These are phyloP conservation scores for Vigna angularis DNA, from an alignment of 306 rosid genomes.

Conservation along the genomic window DNA sequence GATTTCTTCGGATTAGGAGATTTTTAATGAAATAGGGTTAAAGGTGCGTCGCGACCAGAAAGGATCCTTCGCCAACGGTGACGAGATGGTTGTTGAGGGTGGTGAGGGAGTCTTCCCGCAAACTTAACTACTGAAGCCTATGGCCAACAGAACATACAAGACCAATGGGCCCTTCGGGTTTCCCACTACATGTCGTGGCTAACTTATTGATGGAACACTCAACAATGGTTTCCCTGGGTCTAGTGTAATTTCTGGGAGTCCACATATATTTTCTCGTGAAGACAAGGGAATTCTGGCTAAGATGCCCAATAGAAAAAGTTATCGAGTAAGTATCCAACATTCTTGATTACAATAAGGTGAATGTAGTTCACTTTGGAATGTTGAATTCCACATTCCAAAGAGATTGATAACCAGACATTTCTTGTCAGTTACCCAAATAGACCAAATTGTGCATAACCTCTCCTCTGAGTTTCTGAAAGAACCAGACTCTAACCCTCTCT, in stretches of 20 bases:
- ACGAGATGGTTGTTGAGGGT: too few species aligned
- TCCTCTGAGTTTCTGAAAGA: too few species aligned
- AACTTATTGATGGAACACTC: constrained; percentile 93
- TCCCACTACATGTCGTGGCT: constrained; percentile 87
- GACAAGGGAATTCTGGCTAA: constrained; percentile 41
- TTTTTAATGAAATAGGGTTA: too few species aligned
- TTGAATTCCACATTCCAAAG: not conserved
- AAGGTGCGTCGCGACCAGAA: too few species aligned
- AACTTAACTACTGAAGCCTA: constrained; percentile 66
- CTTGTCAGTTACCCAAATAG: too few species aligned
- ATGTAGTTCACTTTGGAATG: not conserved
- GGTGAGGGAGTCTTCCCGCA: constrained; percentile 55
- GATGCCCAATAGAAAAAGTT: constrained; percentile 3
- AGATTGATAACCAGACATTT: not conserved
- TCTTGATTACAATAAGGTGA: not conserved
- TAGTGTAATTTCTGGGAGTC: constrained; percentile 13
- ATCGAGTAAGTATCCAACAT: constrained; percentile 41
- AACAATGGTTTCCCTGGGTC: constrained; percentile 69
- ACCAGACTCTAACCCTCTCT: too few species aligned
- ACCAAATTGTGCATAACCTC: too few species aligned
- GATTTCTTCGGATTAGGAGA: too few species aligned
- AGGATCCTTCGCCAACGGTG: too few species aligned
- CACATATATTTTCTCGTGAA: constrained; percentile 43
- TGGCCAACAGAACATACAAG: constrained; percentile 47
- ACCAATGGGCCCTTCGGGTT: constrained; percentile 81